Percentiles rank a stretch among this genome's conserved stretches.
phyloP scores from a whole-genome alignment of 768 basidiomycete species.

The Naganishia onofrii region DNA sequence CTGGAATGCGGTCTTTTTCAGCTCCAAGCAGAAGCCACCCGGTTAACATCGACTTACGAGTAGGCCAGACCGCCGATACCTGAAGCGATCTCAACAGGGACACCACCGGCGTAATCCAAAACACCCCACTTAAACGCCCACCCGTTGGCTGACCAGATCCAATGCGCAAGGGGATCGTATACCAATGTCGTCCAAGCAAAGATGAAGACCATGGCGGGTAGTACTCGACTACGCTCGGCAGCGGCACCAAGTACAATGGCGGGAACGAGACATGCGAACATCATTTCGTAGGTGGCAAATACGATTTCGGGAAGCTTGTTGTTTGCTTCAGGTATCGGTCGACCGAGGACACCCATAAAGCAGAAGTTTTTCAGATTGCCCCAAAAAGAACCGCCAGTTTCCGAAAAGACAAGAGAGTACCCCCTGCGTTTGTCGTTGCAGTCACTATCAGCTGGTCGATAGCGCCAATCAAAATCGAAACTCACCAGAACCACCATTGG shows the following conservation, averaged over 20 bases:
- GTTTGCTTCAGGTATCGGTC: constrained; percentile 50
- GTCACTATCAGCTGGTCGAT: background rate
- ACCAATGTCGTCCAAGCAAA: constrained; percentile 84
- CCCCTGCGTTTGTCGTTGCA: constrained; percentile 34
- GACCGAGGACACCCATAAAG: constrained; percentile 49
- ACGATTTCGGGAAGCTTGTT: constrained; percentile 52
- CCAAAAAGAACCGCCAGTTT: constrained; percentile 49
- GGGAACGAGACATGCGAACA: constrained; percentile 67
- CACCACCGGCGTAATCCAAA: constrained; percentile 76
- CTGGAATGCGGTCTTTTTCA: background rate
- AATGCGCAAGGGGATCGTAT: constrained; percentile 91
- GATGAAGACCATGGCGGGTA: constrained; percentile 82
- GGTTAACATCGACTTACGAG: constrained; percentile 48
- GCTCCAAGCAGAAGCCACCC: constrained; percentile 43
- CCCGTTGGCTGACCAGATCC: constrained; percentile 86
- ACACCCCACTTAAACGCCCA: constrained; percentile 74
- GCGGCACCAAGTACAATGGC: constrained; percentile 76
- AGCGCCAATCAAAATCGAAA: background rate
- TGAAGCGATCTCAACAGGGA: constrained; percentile 93
- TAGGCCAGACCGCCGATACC: constrained; percentile 87
- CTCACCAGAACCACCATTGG: constrained; percentile 53
- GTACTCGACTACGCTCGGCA: constrained; percentile 80
- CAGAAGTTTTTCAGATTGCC: constrained; percentile 51
- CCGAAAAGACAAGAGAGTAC: constrained; percentile 49
- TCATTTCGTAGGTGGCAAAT: constrained; percentile 44